Base-by-base conservation (phyloP, 768 basidiomycete species). In the Coprinellus micaceus region DNA sequence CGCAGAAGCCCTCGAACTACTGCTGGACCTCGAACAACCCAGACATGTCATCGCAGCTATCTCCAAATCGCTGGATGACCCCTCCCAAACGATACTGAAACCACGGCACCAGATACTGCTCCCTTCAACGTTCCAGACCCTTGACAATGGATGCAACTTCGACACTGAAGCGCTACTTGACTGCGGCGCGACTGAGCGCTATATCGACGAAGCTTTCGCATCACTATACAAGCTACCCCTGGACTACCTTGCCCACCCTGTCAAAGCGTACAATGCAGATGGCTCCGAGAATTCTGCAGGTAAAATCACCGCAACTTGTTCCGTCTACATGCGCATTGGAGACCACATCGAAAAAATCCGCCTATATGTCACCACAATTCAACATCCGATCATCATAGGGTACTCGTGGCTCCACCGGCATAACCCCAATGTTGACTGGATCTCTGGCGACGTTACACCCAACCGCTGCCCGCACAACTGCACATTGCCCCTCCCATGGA, bases 241-340 rank as follows among this genome's bases (percentile, higher is more conserved):
- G 13, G 15, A 10, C 40, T 21, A 43, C 13, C 40, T 43, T 17
- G 40, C 40, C 13, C 40, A 43, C n/a, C 40, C 40, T 17, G n/a
- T 43, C 40, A 6, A 6, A 15, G 40, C n/a, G n/a, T 43, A 10
- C 61, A 64, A 66, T 57, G 60, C 61, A 6, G 64, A 69, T 55
- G 64, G 60, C 10, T 61, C 64, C 15, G 58, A 37, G 3, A 69
- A 67, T 24, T 57, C 66, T 29, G 59, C 58, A 36, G 63, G 67
- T 11, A 39, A 51, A 17, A 66, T 69, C 60, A 1, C 59, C 63
- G 2, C 58, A 64, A 26, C 26, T 66, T 6, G 39, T 62, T 24
- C 40, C 22, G 25, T 66, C 9, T 39, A 60, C 22, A 44, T 69
- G 40, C 25, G 15, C 2, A 62, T 56, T 40, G 52, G 60, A 28